A percentile compares a stretch with the other conserved stretches of the same genome.
Evolutionary conservation across 345 rosid genomes (phyloP).

Genomic region (Xanthoceras sorbifolium): DNA sequence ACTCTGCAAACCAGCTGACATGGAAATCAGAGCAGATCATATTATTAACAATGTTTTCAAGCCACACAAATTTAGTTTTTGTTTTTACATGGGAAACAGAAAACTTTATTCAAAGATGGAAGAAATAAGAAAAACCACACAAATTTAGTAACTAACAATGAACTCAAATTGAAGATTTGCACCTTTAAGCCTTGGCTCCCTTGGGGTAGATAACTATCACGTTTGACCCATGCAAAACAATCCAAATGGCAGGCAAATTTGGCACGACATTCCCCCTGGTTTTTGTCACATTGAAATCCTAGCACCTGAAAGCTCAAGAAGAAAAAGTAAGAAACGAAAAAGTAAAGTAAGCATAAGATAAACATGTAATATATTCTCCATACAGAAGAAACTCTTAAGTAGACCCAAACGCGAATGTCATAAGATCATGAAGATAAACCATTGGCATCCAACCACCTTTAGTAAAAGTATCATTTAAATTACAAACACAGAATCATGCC

Average conservation of each 20-base stretch:
- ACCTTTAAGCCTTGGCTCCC: slow-evolving; percentile 99
- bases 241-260: slow-evolving; percentile 95
- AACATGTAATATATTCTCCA: not conserved
- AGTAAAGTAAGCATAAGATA: slow-evolving; percentile 17
- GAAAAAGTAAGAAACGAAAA: slow-evolving; percentile 1
- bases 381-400: not conserved
- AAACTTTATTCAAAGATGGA: too few species aligned
- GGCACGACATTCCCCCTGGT: slow-evolving; percentile 95
- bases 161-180: slow-evolving; percentile 22
- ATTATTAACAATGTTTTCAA: slow-evolving; percentile 18
- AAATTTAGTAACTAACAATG: not conserved
- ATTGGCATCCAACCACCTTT: not conserved
- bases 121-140: too few species aligned
- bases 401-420: not conserved
- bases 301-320: slow-evolving; percentile 63
- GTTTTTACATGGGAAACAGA: too few species aligned
- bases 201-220: slow-evolving; percentile 99
- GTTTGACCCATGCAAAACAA: slow-evolving; percentile 99
- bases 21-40: slow-evolving; percentile 4
- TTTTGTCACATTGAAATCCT: slow-evolving; percentile 86
- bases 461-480: not conserved
- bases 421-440: not conserved
- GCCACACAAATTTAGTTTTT: slow-evolving; percentile 20
- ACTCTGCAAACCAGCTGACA: not conserved
- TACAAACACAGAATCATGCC: not conserved